Evolutionary conservation across 2,329 filamentous ascomycete genomes (phyloP).

Genomic region (Colletotrichum horii): DNA sequence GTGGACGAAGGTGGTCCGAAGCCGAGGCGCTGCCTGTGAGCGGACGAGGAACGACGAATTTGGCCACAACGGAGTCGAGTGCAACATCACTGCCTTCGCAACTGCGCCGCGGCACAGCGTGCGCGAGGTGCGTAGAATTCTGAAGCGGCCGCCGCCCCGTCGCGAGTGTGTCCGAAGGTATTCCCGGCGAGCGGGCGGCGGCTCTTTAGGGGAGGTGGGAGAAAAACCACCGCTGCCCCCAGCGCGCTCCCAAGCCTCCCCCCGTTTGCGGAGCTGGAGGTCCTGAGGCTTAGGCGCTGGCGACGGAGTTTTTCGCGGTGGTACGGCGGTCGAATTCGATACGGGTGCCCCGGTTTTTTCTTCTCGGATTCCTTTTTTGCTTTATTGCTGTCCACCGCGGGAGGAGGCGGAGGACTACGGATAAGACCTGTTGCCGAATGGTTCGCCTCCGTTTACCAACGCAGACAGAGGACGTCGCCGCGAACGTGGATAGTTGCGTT

Average conservation of each 20-base stretch:
- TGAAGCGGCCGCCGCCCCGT: background rate
- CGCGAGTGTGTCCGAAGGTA: background rate
- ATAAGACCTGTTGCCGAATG: background rate
- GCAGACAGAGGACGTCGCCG: background rate
- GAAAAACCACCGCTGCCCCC: background rate
- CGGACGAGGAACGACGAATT: background rate
- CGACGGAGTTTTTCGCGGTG: constrained; percentile 13
- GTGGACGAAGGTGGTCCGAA: background rate
- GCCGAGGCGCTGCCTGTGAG: background rate
- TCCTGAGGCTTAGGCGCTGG: background rate
- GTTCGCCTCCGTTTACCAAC: background rate
- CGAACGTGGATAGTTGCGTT: background rate
- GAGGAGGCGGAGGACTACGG: background rate
- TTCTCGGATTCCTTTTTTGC: background rate
- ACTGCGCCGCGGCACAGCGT: background rate
- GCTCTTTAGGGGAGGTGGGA: background rate
- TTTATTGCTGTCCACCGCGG: background rate
- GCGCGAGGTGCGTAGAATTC: background rate
- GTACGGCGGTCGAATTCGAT: constrained; percentile 12
- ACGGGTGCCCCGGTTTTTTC: background rate
- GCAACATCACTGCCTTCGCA: background rate
- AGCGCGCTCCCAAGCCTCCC: background rate
- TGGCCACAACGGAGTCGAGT: background rate
- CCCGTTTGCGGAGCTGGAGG: constrained; percentile 14
- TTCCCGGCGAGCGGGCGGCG: background rate